phyloP scores from a whole-genome alignment of 257 asterid genomes.

The Cynanchum wilfordii region DNA sequence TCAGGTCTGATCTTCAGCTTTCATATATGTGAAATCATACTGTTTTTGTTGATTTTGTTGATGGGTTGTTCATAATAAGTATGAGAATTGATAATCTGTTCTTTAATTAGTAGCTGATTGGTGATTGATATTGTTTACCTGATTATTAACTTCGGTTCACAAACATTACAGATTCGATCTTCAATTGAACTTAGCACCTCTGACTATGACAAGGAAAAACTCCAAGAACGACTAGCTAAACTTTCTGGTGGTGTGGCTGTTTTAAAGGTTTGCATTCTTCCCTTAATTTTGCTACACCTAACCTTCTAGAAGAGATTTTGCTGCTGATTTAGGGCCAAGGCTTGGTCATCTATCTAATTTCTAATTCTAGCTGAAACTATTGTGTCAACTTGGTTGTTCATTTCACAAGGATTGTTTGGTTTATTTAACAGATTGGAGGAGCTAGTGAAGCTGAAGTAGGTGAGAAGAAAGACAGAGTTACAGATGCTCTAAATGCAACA shows the following conservation, averaged over 20 bases:
- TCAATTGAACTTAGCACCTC: constrained; percentile 75
- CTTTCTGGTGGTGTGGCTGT: constrained; percentile 98
- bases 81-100: not conserved
- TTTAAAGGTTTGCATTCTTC: constrained; percentile 49
- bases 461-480: constrained; percentile 92
- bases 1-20: constrained; percentile 43
- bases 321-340: not conserved
- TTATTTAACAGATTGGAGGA: constrained; percentile 71
- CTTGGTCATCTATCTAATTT: not conserved
- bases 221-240: constrained; percentile 90
- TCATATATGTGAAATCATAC: not conserved
- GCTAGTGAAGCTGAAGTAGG: constrained; percentile 95
- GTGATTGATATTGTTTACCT: not conserved
- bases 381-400: not conserved
- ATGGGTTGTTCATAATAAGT: not conserved
- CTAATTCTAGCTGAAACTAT: not conserved
- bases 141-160: not conserved
- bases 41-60: not conserved
- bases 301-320: not conserved
- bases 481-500: constrained; percentile 92
- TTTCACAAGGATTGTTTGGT: not conserved
- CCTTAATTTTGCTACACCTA: not conserved
- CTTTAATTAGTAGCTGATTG: not conserved
- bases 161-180: constrained; percentile 54
- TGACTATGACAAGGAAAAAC: constrained; percentile 88